Conservation (phyloP, 768 basidiomycete genomes). For the Saitozyma podzolica region DNA sequence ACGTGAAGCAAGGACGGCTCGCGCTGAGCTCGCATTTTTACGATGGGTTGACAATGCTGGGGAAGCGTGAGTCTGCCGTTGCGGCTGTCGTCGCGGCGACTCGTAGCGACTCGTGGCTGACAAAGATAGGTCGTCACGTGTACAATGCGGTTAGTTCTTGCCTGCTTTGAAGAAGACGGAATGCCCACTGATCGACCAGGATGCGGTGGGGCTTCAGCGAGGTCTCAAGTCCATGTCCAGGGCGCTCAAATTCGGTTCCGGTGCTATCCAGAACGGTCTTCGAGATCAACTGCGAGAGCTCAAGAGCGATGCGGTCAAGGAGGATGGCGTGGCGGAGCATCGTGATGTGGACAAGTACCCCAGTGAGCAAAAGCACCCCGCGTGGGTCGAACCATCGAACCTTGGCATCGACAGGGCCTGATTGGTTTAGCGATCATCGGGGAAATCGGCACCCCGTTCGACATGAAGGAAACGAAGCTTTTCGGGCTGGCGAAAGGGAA, state of each 20-base stretch:
- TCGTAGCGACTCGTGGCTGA: neutral
- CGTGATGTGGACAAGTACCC: constrained; percentile 2
- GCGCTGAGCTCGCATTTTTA: constrained; percentile 87
- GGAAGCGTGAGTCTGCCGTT: constrained; percentile 64
- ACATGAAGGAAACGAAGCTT: constrained; percentile 80
- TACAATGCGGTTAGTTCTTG: constrained; percentile 70
- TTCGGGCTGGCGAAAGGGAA: constrained; percentile 54
- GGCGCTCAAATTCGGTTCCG: constrained; percentile 76
- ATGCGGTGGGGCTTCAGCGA: constrained; percentile 74
- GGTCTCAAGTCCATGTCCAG: constrained; percentile 65
- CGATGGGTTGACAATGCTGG: constrained; percentile 90
- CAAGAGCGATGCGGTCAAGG: constrained; percentile 64
- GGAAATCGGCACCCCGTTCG: constrained; percentile 74
- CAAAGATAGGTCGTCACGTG: constrained; percentile 60
- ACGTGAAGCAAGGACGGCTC: constrained; percentile 65
- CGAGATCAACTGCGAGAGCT: constrained; percentile 79
- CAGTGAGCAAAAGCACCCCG: neutral
- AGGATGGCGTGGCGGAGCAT: constrained; percentile 10
- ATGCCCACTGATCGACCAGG: constrained; percentile 18
- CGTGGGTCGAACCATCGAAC: neutral
- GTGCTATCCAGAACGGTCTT: constrained; percentile 73
- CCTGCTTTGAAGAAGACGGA: neutral
- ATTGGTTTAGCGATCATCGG: constrained; percentile 52
- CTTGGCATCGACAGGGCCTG: neutral
- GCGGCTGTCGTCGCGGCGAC: neutral